Evolutionary conservation across 2,329 filamentous ascomycete species (phyloP).

Genomic region (Penicillium sp.): DNA sequence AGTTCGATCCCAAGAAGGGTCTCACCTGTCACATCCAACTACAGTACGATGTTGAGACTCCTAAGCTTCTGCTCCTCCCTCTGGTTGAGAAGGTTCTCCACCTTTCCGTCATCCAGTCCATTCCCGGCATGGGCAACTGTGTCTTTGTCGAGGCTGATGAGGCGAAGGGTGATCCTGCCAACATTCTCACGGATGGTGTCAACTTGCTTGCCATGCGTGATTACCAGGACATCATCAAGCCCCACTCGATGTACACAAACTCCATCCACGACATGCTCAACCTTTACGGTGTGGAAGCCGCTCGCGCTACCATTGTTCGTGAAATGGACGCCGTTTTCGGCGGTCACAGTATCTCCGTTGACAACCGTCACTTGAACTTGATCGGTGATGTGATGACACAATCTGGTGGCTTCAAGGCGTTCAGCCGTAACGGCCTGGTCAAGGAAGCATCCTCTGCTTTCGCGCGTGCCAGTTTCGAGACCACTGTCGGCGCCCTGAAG

Average conservation of each 20-base stretch:
- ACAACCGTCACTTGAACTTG: conserved; percentile 88
- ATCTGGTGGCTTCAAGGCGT: conserved; percentile 82
- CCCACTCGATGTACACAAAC: conserved; percentile 85
- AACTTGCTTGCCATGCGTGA: conserved; percentile 91
- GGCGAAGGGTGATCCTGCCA: conserved; percentile 50
- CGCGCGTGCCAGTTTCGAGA: conserved; percentile 99
- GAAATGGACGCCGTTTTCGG: conserved; percentile 86
- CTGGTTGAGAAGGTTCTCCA: conserved; percentile 80
- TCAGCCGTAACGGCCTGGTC: conserved; percentile 83
- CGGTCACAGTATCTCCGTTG: conserved; percentile 88
- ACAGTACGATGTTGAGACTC: conserved; percentile 75
- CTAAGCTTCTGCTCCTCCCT: conserved; percentile 91
- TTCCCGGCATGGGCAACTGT: conserved; percentile 74
- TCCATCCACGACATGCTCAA: conserved; percentile 83
- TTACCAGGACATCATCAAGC: conserved; percentile 81
- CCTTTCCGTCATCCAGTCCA: conserved; percentile 82
- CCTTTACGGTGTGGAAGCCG: conserved; percentile 91
- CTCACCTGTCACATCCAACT: conserved; percentile 79
- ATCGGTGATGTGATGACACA: conserved; percentile 99
- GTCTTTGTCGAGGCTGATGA: conserved; percentile 65
- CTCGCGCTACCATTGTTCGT: conserved; percentile 79
- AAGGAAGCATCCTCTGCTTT: conserved; percentile 84
- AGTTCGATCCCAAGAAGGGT: conserved; percentile 74
- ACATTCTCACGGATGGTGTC: conserved; percentile 77
- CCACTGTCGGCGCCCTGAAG: conserved; percentile 88